These are phyloP conservation scores for Sporothrix schenckii DNA, from an alignment of 2,329 filamentous ascomycete species.

Conservation along the genomic window DNA sequence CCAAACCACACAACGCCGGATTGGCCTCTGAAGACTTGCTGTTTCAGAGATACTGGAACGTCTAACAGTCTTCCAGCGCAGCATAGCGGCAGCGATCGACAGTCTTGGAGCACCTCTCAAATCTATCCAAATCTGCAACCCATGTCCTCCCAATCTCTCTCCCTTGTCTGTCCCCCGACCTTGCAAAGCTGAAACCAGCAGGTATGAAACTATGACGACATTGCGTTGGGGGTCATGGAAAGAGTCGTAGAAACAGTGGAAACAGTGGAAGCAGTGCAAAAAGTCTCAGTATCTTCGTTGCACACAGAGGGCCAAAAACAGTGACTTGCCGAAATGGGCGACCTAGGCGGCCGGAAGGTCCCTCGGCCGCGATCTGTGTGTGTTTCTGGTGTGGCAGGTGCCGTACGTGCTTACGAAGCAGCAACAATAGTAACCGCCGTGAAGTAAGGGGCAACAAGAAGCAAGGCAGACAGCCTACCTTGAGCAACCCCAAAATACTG, in stretches of 20 bases:
- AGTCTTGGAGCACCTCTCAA: not conserved
- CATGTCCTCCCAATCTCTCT: not conserved
- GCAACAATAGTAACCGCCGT: not conserved
- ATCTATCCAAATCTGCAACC: conserved; percentile 3
- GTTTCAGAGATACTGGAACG: not conserved
- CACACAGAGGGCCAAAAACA: not conserved
- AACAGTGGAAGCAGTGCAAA: not conserved
- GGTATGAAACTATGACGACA: conserved; percentile 26
- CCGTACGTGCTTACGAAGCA: conserved; percentile 8
- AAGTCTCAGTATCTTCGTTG: not conserved
- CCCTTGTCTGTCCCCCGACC: not conserved
- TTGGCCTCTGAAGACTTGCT: not conserved
- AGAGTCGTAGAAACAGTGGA: not conserved
- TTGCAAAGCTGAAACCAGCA: conserved; percentile 26
- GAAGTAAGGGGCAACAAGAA: not conserved
- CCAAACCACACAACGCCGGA: not conserved
- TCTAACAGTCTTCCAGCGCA: not conserved
- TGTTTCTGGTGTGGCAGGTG: not conserved
- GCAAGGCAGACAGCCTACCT: not conserved
- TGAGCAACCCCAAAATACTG: too few species aligned
- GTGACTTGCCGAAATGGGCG: not conserved
- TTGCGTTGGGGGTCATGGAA: conserved; percentile 4
- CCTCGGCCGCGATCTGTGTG: not conserved
- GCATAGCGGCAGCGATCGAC: conserved; percentile 8
- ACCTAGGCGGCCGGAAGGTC: not conserved